These are phyloP conservation scores for Lithohypha guttulata DNA, from an alignment of 2,329 filamentous ascomycete genomes.

Conservation along the genomic window DNA sequence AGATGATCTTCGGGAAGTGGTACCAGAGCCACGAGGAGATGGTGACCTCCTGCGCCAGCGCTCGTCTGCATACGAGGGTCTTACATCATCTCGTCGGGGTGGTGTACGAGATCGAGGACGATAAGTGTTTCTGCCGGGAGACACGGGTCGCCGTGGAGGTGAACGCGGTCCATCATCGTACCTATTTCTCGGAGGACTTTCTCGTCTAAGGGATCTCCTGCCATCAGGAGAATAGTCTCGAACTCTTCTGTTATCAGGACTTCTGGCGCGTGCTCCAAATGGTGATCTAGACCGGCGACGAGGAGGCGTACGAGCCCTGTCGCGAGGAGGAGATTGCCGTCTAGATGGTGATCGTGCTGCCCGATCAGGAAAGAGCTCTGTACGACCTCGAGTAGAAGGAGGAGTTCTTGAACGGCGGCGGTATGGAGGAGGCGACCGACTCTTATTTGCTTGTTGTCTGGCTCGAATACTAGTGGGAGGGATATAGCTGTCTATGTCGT, in stretches of 20 bases:
- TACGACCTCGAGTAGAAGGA: slow-evolving; percentile 30
- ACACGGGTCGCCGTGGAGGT: slow-evolving; percentile 30
- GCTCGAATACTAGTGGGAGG: slow-evolving; percentile 17
- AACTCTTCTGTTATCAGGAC: slow-evolving; percentile 26
- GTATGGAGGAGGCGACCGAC: slow-evolving; percentile 32
- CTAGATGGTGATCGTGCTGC: slow-evolving; percentile 7
- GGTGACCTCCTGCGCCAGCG: slow-evolving; percentile 46
- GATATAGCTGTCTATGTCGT: slow-evolving; percentile 22
- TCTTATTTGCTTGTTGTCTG: slow-evolving; percentile 25
- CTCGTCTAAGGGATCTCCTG: slow-evolving; percentile 28
- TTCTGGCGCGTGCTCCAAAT: slow-evolving; percentile 26
- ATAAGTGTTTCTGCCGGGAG: slow-evolving; percentile 26
- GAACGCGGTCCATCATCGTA: slow-evolving; percentile 23
- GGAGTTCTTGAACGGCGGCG: slow-evolving; percentile 33
- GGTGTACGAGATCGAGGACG: slow-evolving; percentile 41
- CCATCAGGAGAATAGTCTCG: slow-evolving; percentile 28
- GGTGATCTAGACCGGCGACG: slow-evolving; percentile 32
- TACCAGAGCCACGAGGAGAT: slow-evolving; percentile 43
- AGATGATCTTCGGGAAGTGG: slow-evolving; percentile 52
- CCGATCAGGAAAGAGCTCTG: slow-evolving; percentile 21
- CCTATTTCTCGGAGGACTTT: slow-evolving; percentile 22
- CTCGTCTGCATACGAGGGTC: slow-evolving; percentile 38
- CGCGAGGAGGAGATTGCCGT: slow-evolving; percentile 30
- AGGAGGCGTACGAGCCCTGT: slow-evolving; percentile 29
- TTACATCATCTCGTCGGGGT: slow-evolving; percentile 35